Evolutionary conservation across 345 rosid species (phyloP).

Genomic region (Isatis tinctoria): DNA sequence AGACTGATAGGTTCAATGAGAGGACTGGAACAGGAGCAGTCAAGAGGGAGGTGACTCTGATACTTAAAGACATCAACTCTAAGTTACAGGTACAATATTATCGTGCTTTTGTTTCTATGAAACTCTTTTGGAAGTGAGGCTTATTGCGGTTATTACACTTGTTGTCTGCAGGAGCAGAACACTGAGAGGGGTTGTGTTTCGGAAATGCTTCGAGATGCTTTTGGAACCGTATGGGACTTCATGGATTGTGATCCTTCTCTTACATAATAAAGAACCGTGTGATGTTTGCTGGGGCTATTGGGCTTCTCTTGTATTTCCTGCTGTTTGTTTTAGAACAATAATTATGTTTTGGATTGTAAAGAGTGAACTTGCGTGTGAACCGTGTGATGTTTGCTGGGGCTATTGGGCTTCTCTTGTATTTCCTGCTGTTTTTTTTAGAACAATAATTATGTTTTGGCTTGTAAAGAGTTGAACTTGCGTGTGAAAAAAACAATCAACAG

Average conservation of each 20-base stretch:
- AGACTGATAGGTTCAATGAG: slow-evolving; percentile 56
- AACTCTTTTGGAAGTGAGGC: background rate
- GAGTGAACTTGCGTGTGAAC: slow-evolving; percentile 1
- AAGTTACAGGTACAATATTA: slow-evolving; percentile 29
- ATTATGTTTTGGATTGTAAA: background rate
- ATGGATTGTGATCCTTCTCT: slow-evolving; percentile 5
- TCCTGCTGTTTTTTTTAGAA: background rate
- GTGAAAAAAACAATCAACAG: background rate
- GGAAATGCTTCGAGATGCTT: slow-evolving; percentile 18
- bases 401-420: background rate
- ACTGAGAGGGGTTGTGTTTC: background rate
- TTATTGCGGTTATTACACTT: background rate
- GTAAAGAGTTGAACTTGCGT: background rate
- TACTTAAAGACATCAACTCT: slow-evolving; percentile 47
- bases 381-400: background rate
- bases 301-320: background rate
- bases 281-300: background rate
- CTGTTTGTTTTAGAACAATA: background rate
- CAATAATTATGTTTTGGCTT: background rate
- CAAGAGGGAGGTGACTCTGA: slow-evolving; percentile 38
- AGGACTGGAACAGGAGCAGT: slow-evolving; percentile 36
- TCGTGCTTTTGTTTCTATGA: background rate
- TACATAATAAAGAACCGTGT: background rate
- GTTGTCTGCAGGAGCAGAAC: slow-evolving; percentile 19
- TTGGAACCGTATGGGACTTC: slow-evolving; percentile 26